These are phyloP conservation scores for Psilocybe tampanensis DNA, from an alignment of 768 basidiomycete species.

Conservation along the genomic window DNA sequence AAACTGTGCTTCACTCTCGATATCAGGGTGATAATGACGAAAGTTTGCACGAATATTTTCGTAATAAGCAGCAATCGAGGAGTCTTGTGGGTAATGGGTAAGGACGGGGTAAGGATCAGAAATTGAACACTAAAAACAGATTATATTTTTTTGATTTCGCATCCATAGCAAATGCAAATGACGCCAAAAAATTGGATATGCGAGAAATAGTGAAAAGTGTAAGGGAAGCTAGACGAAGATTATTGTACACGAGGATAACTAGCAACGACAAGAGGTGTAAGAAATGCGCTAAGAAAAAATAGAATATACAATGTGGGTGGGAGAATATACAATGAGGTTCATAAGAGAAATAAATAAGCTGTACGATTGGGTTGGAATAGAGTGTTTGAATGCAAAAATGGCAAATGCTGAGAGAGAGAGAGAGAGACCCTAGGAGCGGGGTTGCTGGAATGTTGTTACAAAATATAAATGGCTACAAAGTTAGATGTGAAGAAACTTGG, in stretches of 20 bases:
- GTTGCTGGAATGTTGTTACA: constrained; percentile 1
- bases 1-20: too few species aligned
- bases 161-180: neutral
- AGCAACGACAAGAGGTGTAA: constrained; percentile 1
- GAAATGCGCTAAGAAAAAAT: neutral
- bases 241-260: constrained; percentile 6
- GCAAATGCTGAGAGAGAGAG: too few species aligned
- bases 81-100: constrained; percentile 9
- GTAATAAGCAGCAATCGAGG: constrained; percentile 21
- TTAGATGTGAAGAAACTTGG: neutral
- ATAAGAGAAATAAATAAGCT: constrained; percentile 7
- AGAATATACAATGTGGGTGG: constrained; percentile 10
- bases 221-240: neutral
- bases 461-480: constrained; percentile 10
- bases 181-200: constrained; percentile 2
- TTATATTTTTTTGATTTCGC: neutral
- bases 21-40: too few species aligned
- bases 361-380: constrained; percentile 1
- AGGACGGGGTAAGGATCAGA: neutral
- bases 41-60: too few species aligned
- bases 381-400: neutral
- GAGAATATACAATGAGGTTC: constrained; percentile 10
- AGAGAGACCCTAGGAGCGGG: too few species aligned
- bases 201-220: constrained; percentile 2
- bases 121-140: neutral